Evolutionary conservation across 148 eudicot genomes (phyloP).

Genomic region (Linanthus parryae): DNA sequence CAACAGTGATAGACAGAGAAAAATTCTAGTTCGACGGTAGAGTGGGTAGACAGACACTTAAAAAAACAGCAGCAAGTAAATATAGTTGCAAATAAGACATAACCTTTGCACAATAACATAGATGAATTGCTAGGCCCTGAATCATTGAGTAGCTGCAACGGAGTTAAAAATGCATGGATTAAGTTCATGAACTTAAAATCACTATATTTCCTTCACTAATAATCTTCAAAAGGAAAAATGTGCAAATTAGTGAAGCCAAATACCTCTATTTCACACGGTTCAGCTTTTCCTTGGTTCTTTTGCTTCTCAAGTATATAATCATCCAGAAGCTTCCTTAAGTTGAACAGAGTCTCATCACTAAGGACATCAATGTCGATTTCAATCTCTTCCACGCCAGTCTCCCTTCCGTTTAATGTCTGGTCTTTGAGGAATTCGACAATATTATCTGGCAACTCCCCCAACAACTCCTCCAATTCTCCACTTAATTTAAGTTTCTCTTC

Average conservation of each 20-base stretch:
- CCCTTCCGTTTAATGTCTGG: slow-evolving; percentile 32
- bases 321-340: slow-evolving; percentile 48
- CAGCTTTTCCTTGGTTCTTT: slow-evolving; percentile 29
- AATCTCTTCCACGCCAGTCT: slow-evolving; percentile 54
- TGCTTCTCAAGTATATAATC: slow-evolving; percentile 37
- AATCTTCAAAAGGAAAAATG: too few species aligned
- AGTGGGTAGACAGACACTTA: too few species aligned
- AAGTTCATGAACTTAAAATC: background rate
- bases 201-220: background rate
- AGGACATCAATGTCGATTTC: slow-evolving; percentile 63
- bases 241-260: too few species aligned
- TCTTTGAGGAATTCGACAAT: slow-evolving; percentile 47
- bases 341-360: slow-evolving; percentile 38
- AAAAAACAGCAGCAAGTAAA: slow-evolving; percentile 6
- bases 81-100: too few species aligned
- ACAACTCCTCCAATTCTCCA: slow-evolving; percentile 37
- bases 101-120: slow-evolving; percentile 53
- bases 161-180: slow-evolving; percentile 11
- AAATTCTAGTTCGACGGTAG: too few species aligned
- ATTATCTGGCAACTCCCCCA: slow-evolving; percentile 41
- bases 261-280: slow-evolving; percentile 74
- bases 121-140: slow-evolving; percentile 64
- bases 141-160: slow-evolving; percentile 44
- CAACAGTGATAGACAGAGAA: background rate
- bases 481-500: slow-evolving; percentile 49